A percentile compares a stretch with the other conserved stretches of the same genome.
phyloP scores from a whole-genome alignment of 495 filamentous ascomycete genomes.

The Podospora australis region DNA sequence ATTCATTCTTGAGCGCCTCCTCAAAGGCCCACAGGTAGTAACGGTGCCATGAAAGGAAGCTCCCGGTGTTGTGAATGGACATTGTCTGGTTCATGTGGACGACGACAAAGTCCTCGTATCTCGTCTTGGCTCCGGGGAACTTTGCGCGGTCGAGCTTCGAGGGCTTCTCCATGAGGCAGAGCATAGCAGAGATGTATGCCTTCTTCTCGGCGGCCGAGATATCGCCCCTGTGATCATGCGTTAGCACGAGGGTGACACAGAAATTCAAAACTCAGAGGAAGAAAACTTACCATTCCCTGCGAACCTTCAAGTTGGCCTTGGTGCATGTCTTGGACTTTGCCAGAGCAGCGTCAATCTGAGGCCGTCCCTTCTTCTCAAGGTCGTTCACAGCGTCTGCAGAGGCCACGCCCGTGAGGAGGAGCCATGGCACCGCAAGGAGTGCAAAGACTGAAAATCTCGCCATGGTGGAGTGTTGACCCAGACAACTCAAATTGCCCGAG shows the following conservation, averaged over 20 bases:
- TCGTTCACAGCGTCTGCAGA: constrained; percentile 36
- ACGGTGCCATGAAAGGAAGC: constrained; percentile 66
- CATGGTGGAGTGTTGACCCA: constrained; percentile 13
- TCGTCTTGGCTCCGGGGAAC: constrained; percentile 31
- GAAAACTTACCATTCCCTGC: constrained; percentile 42
- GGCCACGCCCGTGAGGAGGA: constrained; percentile 19
- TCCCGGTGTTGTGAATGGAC: constrained; percentile 56
- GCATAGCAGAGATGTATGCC: constrained; percentile 56
- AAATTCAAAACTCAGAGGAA: too few species aligned
- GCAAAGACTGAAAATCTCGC: constrained; percentile 18
- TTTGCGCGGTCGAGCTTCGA: constrained; percentile 36
- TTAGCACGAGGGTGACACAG: too few species aligned
- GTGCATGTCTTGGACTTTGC: constrained; percentile 43
- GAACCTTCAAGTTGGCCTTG: constrained; percentile 38
- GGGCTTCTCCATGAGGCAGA: constrained; percentile 55
- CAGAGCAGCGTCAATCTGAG: constrained; percentile 31
- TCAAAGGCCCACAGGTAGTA: constrained; percentile 61
- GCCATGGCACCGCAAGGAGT: constrained; percentile 25
- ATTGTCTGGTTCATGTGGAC: constrained; percentile 60
- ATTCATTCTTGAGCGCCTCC: constrained; percentile 57
- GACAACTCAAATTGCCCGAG: constrained; percentile 1
- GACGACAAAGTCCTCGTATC: constrained; percentile 64
- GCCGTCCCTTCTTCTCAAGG: constrained; percentile 36
- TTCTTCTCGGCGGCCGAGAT: constrained; percentile 45
- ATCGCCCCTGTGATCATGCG: constrained; percentile 38